Percentiles rank a stretch among this genome's conserved stretches.
phyloP scores from a whole-genome alignment of 495 filamentous ascomycete species.

The Venustampulla echinocandica region DNA sequence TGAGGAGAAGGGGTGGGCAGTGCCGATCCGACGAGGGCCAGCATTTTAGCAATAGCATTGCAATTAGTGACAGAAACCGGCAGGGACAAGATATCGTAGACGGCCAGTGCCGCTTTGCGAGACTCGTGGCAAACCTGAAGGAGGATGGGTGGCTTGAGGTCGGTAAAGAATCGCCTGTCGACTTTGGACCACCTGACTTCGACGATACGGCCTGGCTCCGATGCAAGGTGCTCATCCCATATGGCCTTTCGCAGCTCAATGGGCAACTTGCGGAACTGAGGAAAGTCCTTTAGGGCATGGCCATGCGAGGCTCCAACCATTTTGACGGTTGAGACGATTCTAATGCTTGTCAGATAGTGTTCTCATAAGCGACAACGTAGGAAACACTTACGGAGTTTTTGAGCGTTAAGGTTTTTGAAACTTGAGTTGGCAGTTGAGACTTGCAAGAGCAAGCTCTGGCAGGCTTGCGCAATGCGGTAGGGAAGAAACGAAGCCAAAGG shows the following conservation, averaged over 20 bases:
- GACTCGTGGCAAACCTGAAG: slow-evolving; percentile 5
- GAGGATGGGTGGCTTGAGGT: background rate
- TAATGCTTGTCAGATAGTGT: too few relatives aligned
- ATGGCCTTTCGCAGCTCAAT: background rate
- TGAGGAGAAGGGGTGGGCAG: background rate
- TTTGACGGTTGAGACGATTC: background rate
- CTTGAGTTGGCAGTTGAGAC: too few relatives aligned
- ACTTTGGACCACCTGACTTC: background rate
- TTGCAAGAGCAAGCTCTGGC: too few relatives aligned
- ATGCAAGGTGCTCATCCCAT: background rate
- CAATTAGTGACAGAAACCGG: background rate
- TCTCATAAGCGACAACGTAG: too few relatives aligned
- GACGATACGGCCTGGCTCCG: background rate
- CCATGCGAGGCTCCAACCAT: background rate
- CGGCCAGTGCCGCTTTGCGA: background rate
- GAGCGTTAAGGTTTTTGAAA: too few relatives aligned
- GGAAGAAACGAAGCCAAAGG: too few relatives aligned
- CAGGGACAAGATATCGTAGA: slow-evolving; percentile 6
- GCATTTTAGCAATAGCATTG: background rate
- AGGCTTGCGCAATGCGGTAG: too few relatives aligned
- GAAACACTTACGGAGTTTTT: too few relatives aligned
- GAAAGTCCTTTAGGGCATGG: background rate
- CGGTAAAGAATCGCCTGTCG: background rate
- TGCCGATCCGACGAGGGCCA: background rate
- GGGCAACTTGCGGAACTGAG: background rate